Conservation (phyloP, 1,284 basidiomycete genomes). For the Bondarzewia mesenterica region DNA sequence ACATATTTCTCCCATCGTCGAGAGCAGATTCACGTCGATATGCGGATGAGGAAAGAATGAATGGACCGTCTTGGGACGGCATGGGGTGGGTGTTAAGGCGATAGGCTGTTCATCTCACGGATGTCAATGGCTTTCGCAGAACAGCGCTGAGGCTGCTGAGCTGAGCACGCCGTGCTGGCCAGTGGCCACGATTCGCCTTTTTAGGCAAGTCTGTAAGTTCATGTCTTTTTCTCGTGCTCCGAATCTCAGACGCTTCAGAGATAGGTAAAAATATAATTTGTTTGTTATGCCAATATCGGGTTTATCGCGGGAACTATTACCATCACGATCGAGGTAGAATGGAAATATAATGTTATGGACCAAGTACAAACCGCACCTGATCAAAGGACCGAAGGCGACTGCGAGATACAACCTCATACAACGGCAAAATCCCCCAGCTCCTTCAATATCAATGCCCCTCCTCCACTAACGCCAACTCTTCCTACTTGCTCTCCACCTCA, state of each 20-base stretch:
- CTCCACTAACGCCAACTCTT: no score
- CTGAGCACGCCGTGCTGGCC: background rate
- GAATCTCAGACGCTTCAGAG: background rate
- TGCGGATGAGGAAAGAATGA: background rate
- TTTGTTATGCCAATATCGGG: background rate
- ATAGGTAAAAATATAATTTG: constrained; percentile 4
- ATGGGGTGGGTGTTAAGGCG: constrained; percentile 6
- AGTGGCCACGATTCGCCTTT: background rate
- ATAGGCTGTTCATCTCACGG: constrained; percentile 6
- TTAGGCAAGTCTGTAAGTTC: background rate
- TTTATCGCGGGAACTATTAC: background rate
- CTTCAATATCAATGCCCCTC: no score
- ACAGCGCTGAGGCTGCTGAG: background rate
- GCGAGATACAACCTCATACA: background rate
- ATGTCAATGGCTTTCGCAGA: background rate
- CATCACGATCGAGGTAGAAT: background rate
- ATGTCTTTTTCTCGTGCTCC: background rate
- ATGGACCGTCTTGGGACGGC: background rate
- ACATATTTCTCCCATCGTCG: background rate
- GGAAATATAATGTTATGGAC: background rate
- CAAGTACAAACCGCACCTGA: no score
- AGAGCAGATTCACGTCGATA: no score
- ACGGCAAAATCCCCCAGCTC: no score
- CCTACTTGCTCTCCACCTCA: background rate
- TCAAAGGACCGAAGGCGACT: no score